phyloP scores from a whole-genome alignment of 1,139 yeast species.

The Candida freyschussii region DNA sequence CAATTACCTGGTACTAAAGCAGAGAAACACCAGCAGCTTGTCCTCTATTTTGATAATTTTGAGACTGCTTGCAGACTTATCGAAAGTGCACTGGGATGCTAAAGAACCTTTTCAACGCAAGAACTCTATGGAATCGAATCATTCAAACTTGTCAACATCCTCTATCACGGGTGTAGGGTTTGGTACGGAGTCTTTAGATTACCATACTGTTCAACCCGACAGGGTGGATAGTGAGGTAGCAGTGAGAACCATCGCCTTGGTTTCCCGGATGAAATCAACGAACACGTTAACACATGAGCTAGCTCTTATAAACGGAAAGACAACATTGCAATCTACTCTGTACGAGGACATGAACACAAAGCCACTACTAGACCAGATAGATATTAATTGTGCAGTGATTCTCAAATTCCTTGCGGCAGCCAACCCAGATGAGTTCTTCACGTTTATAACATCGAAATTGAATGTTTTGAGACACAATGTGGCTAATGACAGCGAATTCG shows the following conservation, averaged over 20 bases:
- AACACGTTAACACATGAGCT: constrained; percentile 24
- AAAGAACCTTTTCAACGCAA: constrained; percentile 23
- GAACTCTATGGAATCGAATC: constrained; percentile 21
- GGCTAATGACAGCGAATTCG: constrained; percentile 38
- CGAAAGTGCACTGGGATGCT: constrained; percentile 31
- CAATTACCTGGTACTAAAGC: constrained; percentile 25
- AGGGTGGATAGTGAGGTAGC: constrained; percentile 24
- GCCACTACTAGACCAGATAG: constrained; percentile 37
- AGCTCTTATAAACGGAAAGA: constrained; percentile 24
- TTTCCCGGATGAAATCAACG: constrained; percentile 26
- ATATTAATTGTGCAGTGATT: constrained; percentile 40
- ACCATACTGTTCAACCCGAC: constrained; percentile 29
- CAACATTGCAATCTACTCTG: constrained; percentile 8
- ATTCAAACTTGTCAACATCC: constrained; percentile 14
- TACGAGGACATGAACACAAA: constrained; percentile 20
- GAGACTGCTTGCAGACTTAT: constrained; percentile 28
- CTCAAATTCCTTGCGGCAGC: constrained; percentile 51
- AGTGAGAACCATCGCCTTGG: constrained; percentile 23
- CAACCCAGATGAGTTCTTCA: constrained; percentile 47
- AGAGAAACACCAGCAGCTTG: constrained; percentile 24
- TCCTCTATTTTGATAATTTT: constrained; percentile 28
- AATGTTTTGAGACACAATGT: constrained; percentile 32
- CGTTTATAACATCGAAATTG: constrained; percentile 36
- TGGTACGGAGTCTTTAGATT: constrained; percentile 22
- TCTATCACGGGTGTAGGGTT: constrained; percentile 22